phyloP scores from a whole-genome alignment of 768 basidiomycete species.

The Russula brevipes region DNA sequence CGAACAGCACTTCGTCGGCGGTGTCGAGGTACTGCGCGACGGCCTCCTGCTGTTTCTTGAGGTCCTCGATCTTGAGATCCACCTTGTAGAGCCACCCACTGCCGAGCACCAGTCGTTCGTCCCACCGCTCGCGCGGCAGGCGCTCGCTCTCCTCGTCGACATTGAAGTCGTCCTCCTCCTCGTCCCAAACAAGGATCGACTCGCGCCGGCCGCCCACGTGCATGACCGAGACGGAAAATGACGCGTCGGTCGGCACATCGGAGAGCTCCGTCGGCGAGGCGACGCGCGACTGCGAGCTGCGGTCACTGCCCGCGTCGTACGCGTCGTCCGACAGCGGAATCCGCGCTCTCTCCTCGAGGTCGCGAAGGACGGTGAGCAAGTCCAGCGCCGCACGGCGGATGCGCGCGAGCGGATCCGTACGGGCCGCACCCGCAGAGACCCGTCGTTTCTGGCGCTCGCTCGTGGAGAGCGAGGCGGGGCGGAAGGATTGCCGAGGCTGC shows the following conservation, averaged over 20 bases:
- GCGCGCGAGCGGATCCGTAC: constrained; percentile 56
- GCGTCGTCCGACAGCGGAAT: constrained; percentile 74
- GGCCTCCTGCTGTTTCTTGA: constrained; percentile 52
- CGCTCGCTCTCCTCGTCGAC: constrained; percentile 47
- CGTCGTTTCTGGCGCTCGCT: constrained; percentile 36
- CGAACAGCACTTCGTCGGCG: constrained; percentile 78
- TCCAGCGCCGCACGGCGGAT: constrained; percentile 79
- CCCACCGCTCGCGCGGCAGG: constrained; percentile 61
- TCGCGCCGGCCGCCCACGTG: constrained; percentile 62
- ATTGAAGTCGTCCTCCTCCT: constrained; percentile 47
- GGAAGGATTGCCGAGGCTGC: constrained; percentile 43
- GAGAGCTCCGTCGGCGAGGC: constrained; percentile 38
- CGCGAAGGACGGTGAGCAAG: constrained; percentile 72
- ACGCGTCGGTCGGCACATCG: constrained; percentile 43
- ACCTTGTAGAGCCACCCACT: constrained; percentile 80
- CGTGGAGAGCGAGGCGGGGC: constrained; percentile 42
- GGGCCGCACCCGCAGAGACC: constrained; percentile 33
- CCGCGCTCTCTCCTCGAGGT: constrained; percentile 73
- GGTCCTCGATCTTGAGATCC: constrained; percentile 49
- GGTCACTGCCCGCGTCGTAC: constrained; percentile 78
- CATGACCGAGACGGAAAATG: constrained; percentile 63
- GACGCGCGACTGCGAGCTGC: constrained; percentile 38
- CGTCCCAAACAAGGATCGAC: constrained; percentile 77
- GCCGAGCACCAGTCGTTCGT: constrained; percentile 70
- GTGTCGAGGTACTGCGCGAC: constrained; percentile 62